phyloP scores from a whole-genome alignment of 441 rosid genomes.

The Arabidopsis hybrid region DNA sequence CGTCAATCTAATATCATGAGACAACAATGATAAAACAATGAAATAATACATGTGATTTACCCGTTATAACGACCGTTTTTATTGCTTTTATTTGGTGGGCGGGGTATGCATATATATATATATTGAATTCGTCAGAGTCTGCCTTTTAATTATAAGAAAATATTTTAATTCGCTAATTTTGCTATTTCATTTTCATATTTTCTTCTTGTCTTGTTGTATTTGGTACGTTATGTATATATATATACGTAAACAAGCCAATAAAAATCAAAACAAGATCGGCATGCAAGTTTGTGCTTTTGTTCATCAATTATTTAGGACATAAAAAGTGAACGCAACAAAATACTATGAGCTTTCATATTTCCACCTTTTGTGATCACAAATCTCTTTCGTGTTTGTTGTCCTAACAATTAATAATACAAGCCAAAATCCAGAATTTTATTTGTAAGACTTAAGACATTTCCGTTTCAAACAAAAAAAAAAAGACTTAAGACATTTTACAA shows the following conservation, averaged over 20 bases:
- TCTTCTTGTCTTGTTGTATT: constrained; percentile 31
- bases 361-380: constrained; percentile 13
- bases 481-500: not conserved
- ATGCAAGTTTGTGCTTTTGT: constrained; percentile 32
- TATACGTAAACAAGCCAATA: constrained; percentile 29
- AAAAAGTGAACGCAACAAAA: constrained; percentile 4
- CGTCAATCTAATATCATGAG: constrained; percentile 27
- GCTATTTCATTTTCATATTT: not conserved
- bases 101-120: constrained; percentile 11
- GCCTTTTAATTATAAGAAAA: not conserved
- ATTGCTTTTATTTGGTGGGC: constrained; percentile 29
- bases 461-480: not conserved
- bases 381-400: not conserved
- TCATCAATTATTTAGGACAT: constrained; percentile 9
- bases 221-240: constrained; percentile 11
- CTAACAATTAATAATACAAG: not conserved
- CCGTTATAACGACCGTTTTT: constrained; percentile 23
- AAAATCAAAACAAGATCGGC: constrained; percentile 28
- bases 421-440: not conserved
- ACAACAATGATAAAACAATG: constrained; percentile 26
- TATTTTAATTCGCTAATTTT: not conserved
- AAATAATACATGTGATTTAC: constrained; percentile 26
- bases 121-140: constrained; percentile 3
- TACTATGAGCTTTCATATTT: constrained; percentile 4
- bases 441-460: not conserved